These are phyloP conservation scores for Prunus yedoensis DNA, from an alignment of 331 rosid genomes.

Conservation along the genomic window DNA sequence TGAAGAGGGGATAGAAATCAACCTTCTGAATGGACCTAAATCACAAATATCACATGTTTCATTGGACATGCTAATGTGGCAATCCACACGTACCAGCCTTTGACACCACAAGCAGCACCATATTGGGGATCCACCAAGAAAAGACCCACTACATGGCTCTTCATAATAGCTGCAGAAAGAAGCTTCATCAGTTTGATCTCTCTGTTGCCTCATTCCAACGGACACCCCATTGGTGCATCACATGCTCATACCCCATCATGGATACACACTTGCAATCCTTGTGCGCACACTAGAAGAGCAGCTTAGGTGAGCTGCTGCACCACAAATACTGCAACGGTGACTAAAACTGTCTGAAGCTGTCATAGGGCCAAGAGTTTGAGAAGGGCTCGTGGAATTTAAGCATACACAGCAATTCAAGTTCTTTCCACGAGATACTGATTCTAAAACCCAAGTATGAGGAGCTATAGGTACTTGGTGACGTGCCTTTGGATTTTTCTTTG, in stretches of 20 bases:
- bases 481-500: slow-evolving; percentile 82
- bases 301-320: slow-evolving; percentile 79
- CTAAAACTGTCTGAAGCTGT: slow-evolving; percentile 77
- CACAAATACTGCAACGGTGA: slow-evolving; percentile 74
- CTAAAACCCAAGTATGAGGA: slow-evolving; percentile 76
- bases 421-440: slow-evolving; percentile 82
- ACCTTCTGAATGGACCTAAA: slow-evolving; percentile 83
- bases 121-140: slow-evolving; percentile 97
- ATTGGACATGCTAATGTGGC: slow-evolving; percentile 72
- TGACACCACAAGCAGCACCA: slow-evolving; percentile 99
- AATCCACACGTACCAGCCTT: slow-evolving; percentile 86
- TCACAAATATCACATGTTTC: slow-evolving; percentile 95
- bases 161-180: slow-evolving; percentile 89
- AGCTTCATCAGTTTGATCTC: slow-evolving; percentile 69
- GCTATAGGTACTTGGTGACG: slow-evolving; percentile 71
- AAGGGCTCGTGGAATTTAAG: slow-evolving; percentile 71
- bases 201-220: slow-evolving; percentile 90
- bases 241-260: slow-evolving; percentile 74
- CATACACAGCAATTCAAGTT: slow-evolving; percentile 91
- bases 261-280: slow-evolving; percentile 95
- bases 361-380: slow-evolving; percentile 83
- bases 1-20: slow-evolving; percentile 75
- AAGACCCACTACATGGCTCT: slow-evolving; percentile 90
- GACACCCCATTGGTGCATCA: slow-evolving; percentile 96
- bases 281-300: slow-evolving; percentile 78